phyloP scores from a whole-genome alignment of 2,329 filamentous ascomycete species.

The Cercospora sp. region DNA sequence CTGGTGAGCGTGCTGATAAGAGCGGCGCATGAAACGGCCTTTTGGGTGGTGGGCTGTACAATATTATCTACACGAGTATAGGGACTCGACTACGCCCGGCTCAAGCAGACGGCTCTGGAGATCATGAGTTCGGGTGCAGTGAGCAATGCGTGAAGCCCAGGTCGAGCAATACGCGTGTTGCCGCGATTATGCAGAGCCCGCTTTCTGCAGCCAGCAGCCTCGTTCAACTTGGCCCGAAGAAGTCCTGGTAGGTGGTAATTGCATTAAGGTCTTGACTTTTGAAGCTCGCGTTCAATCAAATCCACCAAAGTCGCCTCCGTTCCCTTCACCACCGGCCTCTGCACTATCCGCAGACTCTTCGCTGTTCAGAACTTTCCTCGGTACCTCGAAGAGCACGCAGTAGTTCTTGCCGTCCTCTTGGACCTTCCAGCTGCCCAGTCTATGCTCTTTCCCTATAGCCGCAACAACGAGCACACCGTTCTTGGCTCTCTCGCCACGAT shows the following conservation, averaged over 20 bases:
- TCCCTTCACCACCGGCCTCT: background rate
- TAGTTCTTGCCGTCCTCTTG: conserved; percentile 68
- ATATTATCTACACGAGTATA: background rate
- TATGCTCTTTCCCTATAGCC: conserved; percentile 83
- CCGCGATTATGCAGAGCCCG: background rate
- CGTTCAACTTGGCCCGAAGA: background rate
- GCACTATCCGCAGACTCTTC: background rate
- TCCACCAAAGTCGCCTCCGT: conserved; percentile 8
- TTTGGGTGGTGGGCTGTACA: background rate
- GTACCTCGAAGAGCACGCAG: conserved; percentile 83
- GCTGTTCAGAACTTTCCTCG: conserved; percentile 42
- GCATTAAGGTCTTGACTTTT: background rate
- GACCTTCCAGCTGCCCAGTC: conserved; percentile 78
- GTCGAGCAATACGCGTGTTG: background rate
- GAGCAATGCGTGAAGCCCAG: background rate
- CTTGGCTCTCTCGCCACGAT: conserved; percentile 73
- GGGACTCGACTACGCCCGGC: background rate
- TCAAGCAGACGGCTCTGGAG: too few species aligned
- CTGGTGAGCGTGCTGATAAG: background rate
- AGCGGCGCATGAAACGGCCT: background rate
- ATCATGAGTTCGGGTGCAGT: background rate
- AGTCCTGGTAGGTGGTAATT: background rate
- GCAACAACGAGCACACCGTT: conserved; percentile 77
- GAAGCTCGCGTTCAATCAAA: background rate
- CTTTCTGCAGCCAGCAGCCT: background rate